Evolutionary conservation across 164 flowering plant genomes (phyloP), one percentile per base, ranked within the genome.

Genomic region (Dillenia suffruticosa): DNA sequence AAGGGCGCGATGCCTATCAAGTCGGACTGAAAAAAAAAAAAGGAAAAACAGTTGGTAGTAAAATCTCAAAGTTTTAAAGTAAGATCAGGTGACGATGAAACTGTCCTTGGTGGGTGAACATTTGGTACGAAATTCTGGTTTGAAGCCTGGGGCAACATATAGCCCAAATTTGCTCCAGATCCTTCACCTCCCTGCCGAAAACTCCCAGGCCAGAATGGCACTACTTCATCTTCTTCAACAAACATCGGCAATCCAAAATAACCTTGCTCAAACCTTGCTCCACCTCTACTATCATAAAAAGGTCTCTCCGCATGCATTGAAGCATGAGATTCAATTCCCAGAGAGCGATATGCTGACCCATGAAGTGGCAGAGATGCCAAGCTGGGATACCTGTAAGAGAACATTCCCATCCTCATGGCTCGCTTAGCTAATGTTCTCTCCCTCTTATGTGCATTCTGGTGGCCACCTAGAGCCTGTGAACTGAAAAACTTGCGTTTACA

Each of bases 401-500:
- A 79, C 63, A 82, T 72, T 9, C 89, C 90, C 88, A 90, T 88
- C 50, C 89, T 71, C 83, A 83, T 77, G 12, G 92, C 95, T 6
- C 97, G 73, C 68, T 90, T 90, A 5, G 94, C 92, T 57, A 90
- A 76, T 24, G 90, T 83, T 59, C 91, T 70, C 71, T 91, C 95
- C 57, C 95, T 71, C 68, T 91, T 91, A 57, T 88, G 97, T 11
- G 95, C 95, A 69, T 91, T 91, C 68, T 86, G 97, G 68, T 91
- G 93, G 11, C 97, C 97, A 15, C 97, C 95, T 12, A 88, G 62
- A 4, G 97, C 97, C 67, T 88, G 97, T 1, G 95, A 88, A 77
- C 93, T 91, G 66, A 68, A 85, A 77, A 91, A 91, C 70, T 88
- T 88, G 54, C 97, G 84, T 44, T 77, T 68, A 65, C 95, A 88